Conservation (phyloP, 2,329 filamentous ascomycete genomes). For the Sporothrix pallida region DNA sequence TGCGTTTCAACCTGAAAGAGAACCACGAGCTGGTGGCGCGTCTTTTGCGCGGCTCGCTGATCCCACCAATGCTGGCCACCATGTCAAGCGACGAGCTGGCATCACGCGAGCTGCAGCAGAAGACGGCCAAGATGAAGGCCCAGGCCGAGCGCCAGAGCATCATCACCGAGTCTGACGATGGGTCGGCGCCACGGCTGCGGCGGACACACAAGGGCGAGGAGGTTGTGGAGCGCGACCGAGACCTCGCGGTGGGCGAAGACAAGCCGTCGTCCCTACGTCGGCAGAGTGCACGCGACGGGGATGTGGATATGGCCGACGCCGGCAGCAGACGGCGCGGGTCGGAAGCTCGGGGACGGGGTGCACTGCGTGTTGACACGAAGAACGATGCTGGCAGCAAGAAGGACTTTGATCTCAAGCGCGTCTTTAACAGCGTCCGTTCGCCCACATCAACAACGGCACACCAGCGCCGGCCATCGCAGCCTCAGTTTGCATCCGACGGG, state of each 20-base stretch:
- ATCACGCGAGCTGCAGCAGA: constrained; percentile 82
- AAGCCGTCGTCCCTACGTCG: constrained; percentile 48
- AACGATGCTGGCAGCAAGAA: constrained; percentile 57
- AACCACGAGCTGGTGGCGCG: constrained; percentile 79
- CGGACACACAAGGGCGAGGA: constrained; percentile 96
- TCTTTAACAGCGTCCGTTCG: constrained; percentile 82
- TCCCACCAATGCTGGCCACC: constrained; percentile 76
- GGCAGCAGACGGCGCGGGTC: constrained; percentile 24
- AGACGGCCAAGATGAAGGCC: constrained; percentile 78
- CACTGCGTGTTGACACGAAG: constrained; percentile 53
- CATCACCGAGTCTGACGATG: constrained; percentile 72
- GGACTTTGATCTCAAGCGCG: constrained; percentile 83
- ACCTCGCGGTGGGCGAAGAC: constrained; percentile 48
- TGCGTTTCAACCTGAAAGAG: constrained; percentile 86
- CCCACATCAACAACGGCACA: constrained; percentile 58
- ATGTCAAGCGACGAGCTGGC: constrained; percentile 93
- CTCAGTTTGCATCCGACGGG: constrained; percentile 55
- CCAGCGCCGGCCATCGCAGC: constrained; percentile 56
- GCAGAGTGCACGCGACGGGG: constrained; percentile 44
- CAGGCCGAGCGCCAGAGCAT: constrained; percentile 83
- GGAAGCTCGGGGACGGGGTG: not conserved
- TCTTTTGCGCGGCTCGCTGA: constrained; percentile 73
- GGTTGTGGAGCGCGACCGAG: constrained; percentile 75
- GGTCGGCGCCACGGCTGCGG: constrained; percentile 73
- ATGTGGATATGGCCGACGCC: constrained; percentile 20